These are phyloP conservation scores for Ceratocystis eucalypticola DNA, from an alignment of 2,329 filamentous ascomycete species.

Conservation along the genomic window DNA sequence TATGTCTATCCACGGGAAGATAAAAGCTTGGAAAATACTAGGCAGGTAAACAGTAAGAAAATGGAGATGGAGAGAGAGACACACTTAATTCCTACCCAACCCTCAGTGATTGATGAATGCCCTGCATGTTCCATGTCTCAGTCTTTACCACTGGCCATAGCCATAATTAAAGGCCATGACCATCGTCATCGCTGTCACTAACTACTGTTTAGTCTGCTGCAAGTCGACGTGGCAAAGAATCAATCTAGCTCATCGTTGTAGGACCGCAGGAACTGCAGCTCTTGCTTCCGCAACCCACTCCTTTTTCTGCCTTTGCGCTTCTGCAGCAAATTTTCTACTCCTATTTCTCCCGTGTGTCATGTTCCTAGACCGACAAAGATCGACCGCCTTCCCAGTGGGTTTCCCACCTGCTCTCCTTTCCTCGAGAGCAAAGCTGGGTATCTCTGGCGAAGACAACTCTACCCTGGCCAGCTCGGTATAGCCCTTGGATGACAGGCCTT, in stretches of 20 bases:
- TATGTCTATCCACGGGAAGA: not conserved
- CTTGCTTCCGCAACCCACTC: not conserved
- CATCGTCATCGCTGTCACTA: not conserved
- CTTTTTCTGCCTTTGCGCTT: not conserved
- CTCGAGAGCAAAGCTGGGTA: not conserved
- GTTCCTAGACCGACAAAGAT: not conserved
- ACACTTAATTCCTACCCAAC: not conserved
- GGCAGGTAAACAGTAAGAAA: not conserved
- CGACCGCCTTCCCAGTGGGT: not conserved
- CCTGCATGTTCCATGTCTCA: constrained; percentile 1
- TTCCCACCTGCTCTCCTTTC: not conserved
- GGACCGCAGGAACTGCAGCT: not conserved
- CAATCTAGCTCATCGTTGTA: not conserved
- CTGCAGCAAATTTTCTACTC: not conserved
- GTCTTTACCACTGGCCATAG: not conserved
- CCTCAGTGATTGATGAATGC: not conserved
- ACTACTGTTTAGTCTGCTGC: not conserved
- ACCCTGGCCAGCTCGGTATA: not conserved
- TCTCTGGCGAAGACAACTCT: not conserved
- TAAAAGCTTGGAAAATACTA: not conserved
- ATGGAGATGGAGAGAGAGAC: not conserved
- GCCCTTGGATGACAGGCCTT: not conserved
- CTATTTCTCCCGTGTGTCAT: not conserved
- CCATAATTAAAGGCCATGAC: not conserved
- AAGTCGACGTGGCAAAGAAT: constrained; percentile 2